A percentile compares a stretch with the other conserved stretches of the same genome.
Conservation (phyloP, 2,329 filamentous ascomycete species). For the Alternaria alternata region DNA sequence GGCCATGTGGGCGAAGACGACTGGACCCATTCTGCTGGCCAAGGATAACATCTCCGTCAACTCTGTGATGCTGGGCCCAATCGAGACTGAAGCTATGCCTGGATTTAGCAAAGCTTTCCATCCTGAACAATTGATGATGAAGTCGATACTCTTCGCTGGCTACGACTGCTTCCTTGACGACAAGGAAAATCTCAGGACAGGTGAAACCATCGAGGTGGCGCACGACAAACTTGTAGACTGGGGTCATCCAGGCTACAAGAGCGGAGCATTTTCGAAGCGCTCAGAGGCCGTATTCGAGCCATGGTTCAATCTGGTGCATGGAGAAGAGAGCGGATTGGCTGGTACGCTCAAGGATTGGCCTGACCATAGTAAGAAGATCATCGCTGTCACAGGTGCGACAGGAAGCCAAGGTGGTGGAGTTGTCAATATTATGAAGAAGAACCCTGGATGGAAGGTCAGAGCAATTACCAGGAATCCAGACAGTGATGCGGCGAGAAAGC, state of each 20-base stretch:
- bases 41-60: constrained; percentile 62
- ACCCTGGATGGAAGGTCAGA: constrained; percentile 33
- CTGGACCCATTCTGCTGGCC: constrained; percentile 23
- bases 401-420: constrained; percentile 40
- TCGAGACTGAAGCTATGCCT: constrained; percentile 54
- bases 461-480: constrained; percentile 31
- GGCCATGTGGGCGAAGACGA: constrained; percentile 38
- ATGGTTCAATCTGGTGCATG: constrained; percentile 55
- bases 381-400: constrained; percentile 41
- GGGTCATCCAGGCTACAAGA: constrained; percentile 48
- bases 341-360: constrained; percentile 46
- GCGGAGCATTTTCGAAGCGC: constrained; percentile 53
- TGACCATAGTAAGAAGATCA: constrained; percentile 23
- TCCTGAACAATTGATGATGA: constrained; percentile 47
- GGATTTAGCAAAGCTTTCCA: constrained; percentile 40
- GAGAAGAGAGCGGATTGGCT: constrained; percentile 53
- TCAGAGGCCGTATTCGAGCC: constrained; percentile 59
- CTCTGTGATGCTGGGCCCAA: constrained; percentile 58
- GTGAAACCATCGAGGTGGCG: constrained; percentile 56
- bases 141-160: constrained; percentile 55
- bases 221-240: constrained; percentile 51
- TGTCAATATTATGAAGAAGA: constrained; percentile 35
- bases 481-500: constrained; percentile 32
- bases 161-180: constrained; percentile 56
- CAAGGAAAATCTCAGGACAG: constrained; percentile 50